These are phyloP conservation scores for barrel medic (Medicago truncatula) DNA, from an alignment of 306 rosid species.

Conservation along the genomic window MtrunA17r5.0-ANR NC_053042.1:8157001-8157500, in stretches of 20 bases:
- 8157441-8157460: constrained; percentile 3
- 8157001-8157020: no score
- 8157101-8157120: no score
- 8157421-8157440: not conserved
- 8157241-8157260: constrained; percentile 75
- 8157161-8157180: no score
- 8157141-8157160: no score
- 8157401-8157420: constrained; percentile 22
- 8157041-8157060: no score
- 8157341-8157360: constrained; percentile 28
- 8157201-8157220: constrained; percentile 41
- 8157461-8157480: constrained; percentile 13
- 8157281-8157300: constrained; percentile 78
- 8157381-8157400: constrained; percentile 23
- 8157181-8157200: constrained; percentile 28
- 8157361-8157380: constrained; percentile 7
- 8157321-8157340: constrained; percentile 78
- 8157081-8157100: no score
- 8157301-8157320: constrained; percentile 85
- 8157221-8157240: constrained; percentile 73
- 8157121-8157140: no score
- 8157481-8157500: constrained; percentile 70
- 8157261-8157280: constrained; percentile 81
- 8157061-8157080: no score
- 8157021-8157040: no score